Evolutionary conservation across 805 yeast species (phyloP).

Genomic region (Yarrowia sp.): DNA sequence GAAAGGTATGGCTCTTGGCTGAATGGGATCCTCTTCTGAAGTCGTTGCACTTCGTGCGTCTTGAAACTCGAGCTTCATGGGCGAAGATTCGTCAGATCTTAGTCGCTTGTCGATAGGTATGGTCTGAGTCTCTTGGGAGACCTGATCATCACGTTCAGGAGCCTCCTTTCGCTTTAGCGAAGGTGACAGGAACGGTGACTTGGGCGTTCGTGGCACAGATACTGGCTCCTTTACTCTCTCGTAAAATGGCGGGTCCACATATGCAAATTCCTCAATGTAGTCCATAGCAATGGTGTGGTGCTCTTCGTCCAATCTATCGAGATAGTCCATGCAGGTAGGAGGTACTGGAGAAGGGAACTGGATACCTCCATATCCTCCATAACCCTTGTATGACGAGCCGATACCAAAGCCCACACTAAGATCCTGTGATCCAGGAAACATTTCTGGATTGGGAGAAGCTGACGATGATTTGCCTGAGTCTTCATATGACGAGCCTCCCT

Average conservation of each 20-base stretch:
- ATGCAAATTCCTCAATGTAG: constrained; percentile 11
- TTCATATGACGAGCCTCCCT: constrained; percentile 18
- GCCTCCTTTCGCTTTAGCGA: constrained; percentile 10
- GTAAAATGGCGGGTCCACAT: constrained; percentile 8
- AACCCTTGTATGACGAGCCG: constrained; percentile 14
- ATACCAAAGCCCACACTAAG: constrained; percentile 5
- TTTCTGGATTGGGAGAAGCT: constrained; percentile 6
- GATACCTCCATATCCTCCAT: constrained; percentile 22
- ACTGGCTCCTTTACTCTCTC: constrained; percentile 1
- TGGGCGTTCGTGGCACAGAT: neutral
- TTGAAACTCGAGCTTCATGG: neutral
- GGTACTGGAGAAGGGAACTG: constrained; percentile 20
- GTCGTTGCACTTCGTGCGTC: neutral
- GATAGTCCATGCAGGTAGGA: constrained; percentile 17
- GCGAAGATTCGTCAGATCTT: neutral
- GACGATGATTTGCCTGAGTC: constrained; percentile 7
- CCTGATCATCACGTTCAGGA: neutral
- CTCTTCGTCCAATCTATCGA: neutral
- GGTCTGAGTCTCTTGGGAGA: constrained; percentile 4
- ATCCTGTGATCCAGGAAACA: neutral
- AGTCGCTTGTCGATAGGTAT: constrained; percentile 4
- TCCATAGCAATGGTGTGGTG: constrained; percentile 11
- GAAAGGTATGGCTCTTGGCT: constrained; percentile 4
- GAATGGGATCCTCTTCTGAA: neutral
- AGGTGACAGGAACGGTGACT: constrained; percentile 5